Evolutionary conservation across 2,329 filamentous ascomycete genomes (phyloP).

Genomic region (Diaporthe ampelina): DNA sequence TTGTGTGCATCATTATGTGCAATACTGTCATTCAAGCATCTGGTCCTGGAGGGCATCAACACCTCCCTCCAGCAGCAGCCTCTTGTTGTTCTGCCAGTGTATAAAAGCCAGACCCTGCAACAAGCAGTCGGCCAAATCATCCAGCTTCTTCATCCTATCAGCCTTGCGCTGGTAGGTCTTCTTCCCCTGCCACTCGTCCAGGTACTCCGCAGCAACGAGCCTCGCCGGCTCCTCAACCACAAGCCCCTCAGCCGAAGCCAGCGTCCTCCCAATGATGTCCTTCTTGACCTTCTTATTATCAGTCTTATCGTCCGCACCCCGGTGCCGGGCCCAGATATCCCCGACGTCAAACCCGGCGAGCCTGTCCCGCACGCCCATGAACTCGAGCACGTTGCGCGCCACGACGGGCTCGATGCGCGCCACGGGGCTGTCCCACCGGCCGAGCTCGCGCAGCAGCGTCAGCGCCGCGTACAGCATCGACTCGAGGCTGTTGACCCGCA

Average conservation of each 20-base stretch:
- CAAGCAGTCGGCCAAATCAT: slow-evolving; percentile 85
- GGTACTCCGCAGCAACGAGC: slow-evolving; percentile 52
- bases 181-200: slow-evolving; percentile 45
- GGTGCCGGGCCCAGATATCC: slow-evolving; percentile 55
- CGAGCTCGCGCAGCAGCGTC: slow-evolving; percentile 64
- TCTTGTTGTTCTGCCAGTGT: slow-evolving; percentile 77
- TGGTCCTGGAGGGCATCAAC: slow-evolving; percentile 45
- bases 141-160: slow-evolving; percentile 70
- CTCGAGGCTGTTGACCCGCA: slow-evolving; percentile 86
- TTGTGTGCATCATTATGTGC: not conserved
- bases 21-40: slow-evolving; percentile 36
- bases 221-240: slow-evolving; percentile 50
- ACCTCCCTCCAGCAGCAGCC: slow-evolving; percentile 49
- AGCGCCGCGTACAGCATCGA: slow-evolving; percentile 83
- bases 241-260: slow-evolving; percentile 52
- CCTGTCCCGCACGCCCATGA: slow-evolving; percentile 38
- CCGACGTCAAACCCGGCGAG: slow-evolving; percentile 32
- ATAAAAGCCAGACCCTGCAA: slow-evolving; percentile 84
- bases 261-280: slow-evolving; percentile 69
- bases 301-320: slow-evolving; percentile 56
- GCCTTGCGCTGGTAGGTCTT: slow-evolving; percentile 47
- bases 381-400: slow-evolving; percentile 65
- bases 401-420: slow-evolving; percentile 58
- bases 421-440: slow-evolving; percentile 54
- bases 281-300: slow-evolving; percentile 73